These are phyloP conservation scores for Arthrobotrys sinensis DNA, from an alignment of 2,329 filamentous ascomycete species.

Conservation along the genomic window DNA sequence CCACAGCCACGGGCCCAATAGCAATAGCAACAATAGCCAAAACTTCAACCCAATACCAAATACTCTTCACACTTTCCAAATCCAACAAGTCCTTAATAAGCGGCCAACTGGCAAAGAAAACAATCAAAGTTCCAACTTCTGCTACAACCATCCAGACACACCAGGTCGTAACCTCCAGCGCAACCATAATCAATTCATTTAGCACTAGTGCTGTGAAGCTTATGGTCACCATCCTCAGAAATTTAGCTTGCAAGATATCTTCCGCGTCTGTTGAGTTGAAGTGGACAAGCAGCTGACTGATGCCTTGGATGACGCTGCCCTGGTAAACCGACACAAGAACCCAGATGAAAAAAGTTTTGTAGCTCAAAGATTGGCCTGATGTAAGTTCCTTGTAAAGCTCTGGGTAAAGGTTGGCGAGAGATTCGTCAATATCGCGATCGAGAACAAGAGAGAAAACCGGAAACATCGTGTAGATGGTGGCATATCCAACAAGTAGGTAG, in stretches of 20 bases:
- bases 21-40: conserved; percentile 46
- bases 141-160: conserved; percentile 90
- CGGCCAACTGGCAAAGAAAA: conserved; percentile 56
- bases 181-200: conserved; percentile 97
- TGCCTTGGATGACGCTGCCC: conserved; percentile 73
- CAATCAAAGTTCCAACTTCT: conserved; percentile 83
- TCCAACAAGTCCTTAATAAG: conserved; percentile 52
- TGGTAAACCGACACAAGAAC: conserved; percentile 95
- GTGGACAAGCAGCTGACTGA: conserved; percentile 89
- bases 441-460: conserved; percentile 95
- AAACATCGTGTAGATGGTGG: conserved; percentile 92
- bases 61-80: conserved; percentile 55
- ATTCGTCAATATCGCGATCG: conserved; percentile 94
- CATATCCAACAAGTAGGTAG: conserved; percentile 97
- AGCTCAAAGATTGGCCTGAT: conserved; percentile 85
- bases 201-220: conserved; percentile 92
- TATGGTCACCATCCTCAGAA: conserved; percentile 84
- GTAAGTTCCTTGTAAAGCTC: conserved; percentile 99
- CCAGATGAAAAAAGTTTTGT: conserved; percentile 97
- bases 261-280: conserved; percentile 56
- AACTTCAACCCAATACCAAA: conserved; percentile 58
- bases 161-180: conserved; percentile 96
- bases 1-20: conserved; percentile 51
- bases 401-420: conserved; percentile 92
- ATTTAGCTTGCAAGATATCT: conserved; percentile 83